phyloP scores from a whole-genome alignment of 176 grass and related monocot species.

The Zizania latifolia region DNA sequence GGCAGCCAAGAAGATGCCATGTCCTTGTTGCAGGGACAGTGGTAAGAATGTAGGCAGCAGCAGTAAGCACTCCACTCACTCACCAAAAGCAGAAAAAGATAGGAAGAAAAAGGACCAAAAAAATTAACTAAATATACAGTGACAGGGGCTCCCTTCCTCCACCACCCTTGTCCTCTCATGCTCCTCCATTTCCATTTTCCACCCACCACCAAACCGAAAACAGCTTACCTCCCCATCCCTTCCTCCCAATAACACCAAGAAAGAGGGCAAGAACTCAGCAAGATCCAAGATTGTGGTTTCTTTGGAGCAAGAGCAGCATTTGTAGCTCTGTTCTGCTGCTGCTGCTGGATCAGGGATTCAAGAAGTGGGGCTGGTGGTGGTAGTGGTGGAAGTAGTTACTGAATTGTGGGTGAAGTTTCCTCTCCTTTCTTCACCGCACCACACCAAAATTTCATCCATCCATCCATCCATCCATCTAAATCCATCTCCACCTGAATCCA shows the following conservation, averaged over 20 bases:
- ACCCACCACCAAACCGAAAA: constrained; percentile 43
- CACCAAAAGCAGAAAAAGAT: constrained; percentile 16
- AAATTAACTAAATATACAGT: constrained; percentile 21
- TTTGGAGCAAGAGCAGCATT: too few species aligned
- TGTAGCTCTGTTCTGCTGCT: constrained; percentile 24
- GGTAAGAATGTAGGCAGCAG: constrained; percentile 6
- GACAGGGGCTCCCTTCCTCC: too few species aligned
- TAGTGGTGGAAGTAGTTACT: constrained; percentile 35
- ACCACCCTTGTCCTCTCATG: not conserved
- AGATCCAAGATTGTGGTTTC: constrained; percentile 29
- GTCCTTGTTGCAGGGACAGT: constrained; percentile 65
- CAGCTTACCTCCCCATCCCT: not conserved
- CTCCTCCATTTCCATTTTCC: constrained; percentile 45
- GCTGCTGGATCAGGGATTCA: constrained; percentile 5
- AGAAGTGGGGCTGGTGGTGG: not conserved
- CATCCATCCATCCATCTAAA: constrained; percentile 20
- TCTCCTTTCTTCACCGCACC: constrained; percentile 6
- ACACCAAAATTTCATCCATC: constrained; percentile 35
- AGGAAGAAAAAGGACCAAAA: not conserved
- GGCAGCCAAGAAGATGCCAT: constrained; percentile 58
- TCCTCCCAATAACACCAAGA: constrained; percentile 4
- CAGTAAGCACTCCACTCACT: constrained; percentile 7
- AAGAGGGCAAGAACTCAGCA: not conserved
- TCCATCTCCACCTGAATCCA: constrained; percentile 27
- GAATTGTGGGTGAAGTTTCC: constrained; percentile 40